Evolutionary conservation across 306 rosid genomes (phyloP).

Genomic region (Calophaca sinica): DNA sequence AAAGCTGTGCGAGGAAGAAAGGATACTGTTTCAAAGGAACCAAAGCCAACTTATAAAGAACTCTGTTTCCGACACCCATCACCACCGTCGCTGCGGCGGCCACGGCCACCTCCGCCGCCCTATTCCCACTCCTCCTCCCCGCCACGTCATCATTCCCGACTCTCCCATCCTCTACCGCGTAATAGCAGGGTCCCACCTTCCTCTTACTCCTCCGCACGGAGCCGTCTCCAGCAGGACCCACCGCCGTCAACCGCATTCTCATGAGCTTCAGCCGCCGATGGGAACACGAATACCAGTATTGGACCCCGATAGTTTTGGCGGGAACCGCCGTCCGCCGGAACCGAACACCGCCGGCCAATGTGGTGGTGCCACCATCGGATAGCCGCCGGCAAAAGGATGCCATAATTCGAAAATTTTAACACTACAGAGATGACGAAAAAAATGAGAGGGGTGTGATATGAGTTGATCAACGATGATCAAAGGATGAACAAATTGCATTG

Average conservation of each 20-base stretch:
- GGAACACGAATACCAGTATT: not conserved
- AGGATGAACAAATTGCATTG: not conserved
- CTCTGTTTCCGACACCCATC: conserved; percentile 84
- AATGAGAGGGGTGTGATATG: too few relatives aligned
- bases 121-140: conserved; percentile 42
- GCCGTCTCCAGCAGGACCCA: not conserved
- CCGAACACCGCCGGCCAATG: conserved; percentile 15
- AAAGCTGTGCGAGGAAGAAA: conserved; percentile 93
- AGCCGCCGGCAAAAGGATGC: conserved; percentile 52
- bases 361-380: conserved; percentile 42
- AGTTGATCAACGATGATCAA: conserved; percentile 22
- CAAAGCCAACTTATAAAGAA: conserved; percentile 84
- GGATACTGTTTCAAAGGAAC: conserved; percentile 90
- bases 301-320: conserved; percentile 15
- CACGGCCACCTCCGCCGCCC: conserved; percentile 63
- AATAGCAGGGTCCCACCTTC: conserved; percentile 51
- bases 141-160: conserved; percentile 39
- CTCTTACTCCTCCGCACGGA: conserved; percentile 55
- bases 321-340: conserved; percentile 32
- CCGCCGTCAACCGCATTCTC: conserved; percentile 48
- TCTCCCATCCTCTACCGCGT: conserved; percentile 59
- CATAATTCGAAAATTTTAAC: conserved; percentile 42
- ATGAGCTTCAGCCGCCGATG: conserved; percentile 2
- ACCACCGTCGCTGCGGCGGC: conserved; percentile 78
- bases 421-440: not conserved